Evolutionary conservation across 306 rosid genomes (phyloP).

Genomic region (Alnus rubra): DNA sequence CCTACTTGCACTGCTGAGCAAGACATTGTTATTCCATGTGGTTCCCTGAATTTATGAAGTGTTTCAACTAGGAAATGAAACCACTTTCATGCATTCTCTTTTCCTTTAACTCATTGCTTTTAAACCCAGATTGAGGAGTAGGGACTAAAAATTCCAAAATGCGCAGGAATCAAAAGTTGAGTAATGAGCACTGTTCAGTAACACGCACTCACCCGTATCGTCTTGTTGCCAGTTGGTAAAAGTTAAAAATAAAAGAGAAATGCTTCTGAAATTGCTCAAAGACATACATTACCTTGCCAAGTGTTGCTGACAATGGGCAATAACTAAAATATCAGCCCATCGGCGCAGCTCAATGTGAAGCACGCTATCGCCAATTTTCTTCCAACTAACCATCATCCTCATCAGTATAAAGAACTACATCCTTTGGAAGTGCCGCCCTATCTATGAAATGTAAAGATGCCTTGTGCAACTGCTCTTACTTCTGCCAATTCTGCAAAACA

Average conservation of each 20-base stretch:
- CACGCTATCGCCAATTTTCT: conserved; percentile 59
- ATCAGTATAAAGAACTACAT: conserved; percentile 42
- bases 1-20: neutral
- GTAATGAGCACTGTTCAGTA: neutral
- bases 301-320: conserved; percentile 88
- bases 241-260: neutral
- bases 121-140: neutral
- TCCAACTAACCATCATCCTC: conserved; percentile 72
- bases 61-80: neutral
- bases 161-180: neutral
- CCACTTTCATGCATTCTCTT: neutral
- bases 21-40: neutral
- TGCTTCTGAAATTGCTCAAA: conserved; percentile 11
- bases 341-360: conserved; percentile 73
- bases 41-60: neutral
- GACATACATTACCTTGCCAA: conserved; percentile 69
- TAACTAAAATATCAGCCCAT: conserved; percentile 91
- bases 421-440: conserved; percentile 46
- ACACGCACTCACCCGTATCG: neutral
- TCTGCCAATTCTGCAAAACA: conserved; percentile 77
- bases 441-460: conserved; percentile 64
- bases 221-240: neutral
- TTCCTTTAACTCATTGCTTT: neutral
- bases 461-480: conserved; percentile 62
- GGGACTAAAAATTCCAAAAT: neutral